Evolutionary conservation across 306 rosid species (phyloP).

Genomic region (Datisca glomerata): DNA sequence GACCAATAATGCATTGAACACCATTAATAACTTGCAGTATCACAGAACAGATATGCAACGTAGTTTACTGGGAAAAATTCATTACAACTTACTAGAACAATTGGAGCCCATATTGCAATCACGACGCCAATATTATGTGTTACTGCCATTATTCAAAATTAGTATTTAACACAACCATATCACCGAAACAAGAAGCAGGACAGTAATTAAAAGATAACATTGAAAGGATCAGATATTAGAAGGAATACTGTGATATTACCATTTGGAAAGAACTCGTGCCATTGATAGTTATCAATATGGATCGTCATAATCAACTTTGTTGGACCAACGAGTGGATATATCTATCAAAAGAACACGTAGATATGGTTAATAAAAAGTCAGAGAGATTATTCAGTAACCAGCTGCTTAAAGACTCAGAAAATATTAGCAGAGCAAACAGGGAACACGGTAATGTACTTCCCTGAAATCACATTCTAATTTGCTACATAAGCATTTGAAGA

Average conservation of each 20-base stretch:
- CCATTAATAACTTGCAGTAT: conserved; percentile 7
- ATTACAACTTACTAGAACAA: conserved; percentile 66
- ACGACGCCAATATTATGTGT: conserved; percentile 45
- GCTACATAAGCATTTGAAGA: no score
- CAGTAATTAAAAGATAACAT: conserved; percentile 2
- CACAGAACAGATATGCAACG: conserved; percentile 13
- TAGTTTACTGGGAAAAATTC: no score
- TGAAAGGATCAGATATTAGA: no score
- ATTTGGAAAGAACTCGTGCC: conserved; percentile 94
- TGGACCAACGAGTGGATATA: conserved; percentile 72
- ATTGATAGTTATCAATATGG: conserved; percentile 58
- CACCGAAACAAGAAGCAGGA: not conserved
- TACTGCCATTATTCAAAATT: conserved; percentile 31
- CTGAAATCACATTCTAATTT: no score
- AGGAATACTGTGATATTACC: conserved; percentile 38
- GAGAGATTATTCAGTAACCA: no score
- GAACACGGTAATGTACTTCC: no score
- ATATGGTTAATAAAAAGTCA: conserved; percentile 5
- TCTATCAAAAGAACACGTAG: conserved; percentile 36
- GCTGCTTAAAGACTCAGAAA: no score
- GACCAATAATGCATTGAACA: conserved; percentile 15
- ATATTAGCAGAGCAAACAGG: no score
- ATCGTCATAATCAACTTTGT: conserved; percentile 73
- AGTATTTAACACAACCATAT: conserved; percentile 13
- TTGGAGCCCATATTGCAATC: conserved; percentile 91